Base-by-base conservation (phyloP, 2,329 filamentous ascomycete species). In the Raffaelea albimanens region DNA sequence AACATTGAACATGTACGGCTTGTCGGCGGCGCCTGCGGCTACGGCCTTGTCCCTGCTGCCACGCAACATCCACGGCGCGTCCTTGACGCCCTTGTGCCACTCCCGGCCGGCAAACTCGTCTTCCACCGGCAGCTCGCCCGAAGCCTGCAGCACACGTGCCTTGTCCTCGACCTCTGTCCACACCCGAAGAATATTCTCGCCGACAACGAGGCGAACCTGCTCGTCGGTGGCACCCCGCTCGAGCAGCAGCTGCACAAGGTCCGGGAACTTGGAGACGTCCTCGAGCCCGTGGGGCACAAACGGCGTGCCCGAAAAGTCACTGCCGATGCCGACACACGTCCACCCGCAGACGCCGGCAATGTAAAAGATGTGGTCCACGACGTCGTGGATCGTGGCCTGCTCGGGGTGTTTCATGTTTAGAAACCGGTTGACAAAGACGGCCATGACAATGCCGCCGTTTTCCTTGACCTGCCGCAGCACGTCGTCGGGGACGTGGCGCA, bases 271-370 rank as follows among this genome's bases (percentile, higher is more conserved):
- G 2, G 47, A 18, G 5, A 49, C 47, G n/a, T 18, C 19, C 4
- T 36, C 10, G 14, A 49, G 19, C 20, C 47, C 47, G 25, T 29
- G 31, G 13, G 29, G 39, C 3, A 47, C 10, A 1, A 21, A 23
- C 13, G 36, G 14, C 47, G 76, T 90, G 3, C 79, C 91, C 60
- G 95, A 89, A 60, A 89, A 95, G 61, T 96, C 90, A 43, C 85
- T 88, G 0, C 90, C 91, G 16, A 96, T 66, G 0, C 90, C 91
- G 9, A 96, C 87, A 60, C 95, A 77, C 34, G 90, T 84, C 57
- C 84, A 96, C 2, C 91, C 90, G 50, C 95, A 87, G 22, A 84
- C 66, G 43, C 86, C 71, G 1, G 87, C 90, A 53, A 96, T 89
- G 59, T 96, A 75, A 52, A 78, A 72, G 51, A 96, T 84, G 62